phyloP scores from a whole-genome alignment of 192 early-diverging fungal genomes.

The Linnemannia exigua region DNA sequence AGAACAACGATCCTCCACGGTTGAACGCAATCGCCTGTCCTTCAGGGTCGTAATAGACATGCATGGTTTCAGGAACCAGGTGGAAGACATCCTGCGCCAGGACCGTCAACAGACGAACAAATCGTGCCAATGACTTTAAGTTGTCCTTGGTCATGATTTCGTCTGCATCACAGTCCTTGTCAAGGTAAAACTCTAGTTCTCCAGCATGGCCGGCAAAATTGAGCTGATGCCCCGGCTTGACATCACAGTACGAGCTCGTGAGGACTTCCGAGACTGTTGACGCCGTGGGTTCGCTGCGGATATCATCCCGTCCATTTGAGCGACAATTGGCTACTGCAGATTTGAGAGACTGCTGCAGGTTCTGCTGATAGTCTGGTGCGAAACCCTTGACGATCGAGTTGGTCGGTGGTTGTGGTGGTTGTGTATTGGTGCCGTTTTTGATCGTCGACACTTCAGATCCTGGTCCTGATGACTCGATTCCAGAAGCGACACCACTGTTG shows the following conservation, averaged over 20 bases:
- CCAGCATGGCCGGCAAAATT: constrained; percentile 56
- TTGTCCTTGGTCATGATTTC: constrained; percentile 57
- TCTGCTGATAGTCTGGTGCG: constrained; percentile 43
- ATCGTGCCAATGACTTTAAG: constrained; percentile 46
- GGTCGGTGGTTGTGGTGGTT: constrained; percentile 16
- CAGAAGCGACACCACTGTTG: constrained; percentile 11
- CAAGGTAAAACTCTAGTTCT: constrained; percentile 55
- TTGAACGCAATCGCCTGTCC: constrained; percentile 88
- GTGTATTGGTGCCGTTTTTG: neutral
- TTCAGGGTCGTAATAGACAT: constrained; percentile 82
- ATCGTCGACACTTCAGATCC: neutral
- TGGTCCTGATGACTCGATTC: constrained; percentile 18
- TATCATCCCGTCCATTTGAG: constrained; percentile 45
- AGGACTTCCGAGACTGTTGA: constrained; percentile 41
- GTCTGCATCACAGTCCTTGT: constrained; percentile 55
- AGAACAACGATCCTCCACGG: constrained; percentile 79
- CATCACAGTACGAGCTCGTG: constrained; percentile 65
- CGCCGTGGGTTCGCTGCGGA: constrained; percentile 31
- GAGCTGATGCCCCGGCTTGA: constrained; percentile 63
- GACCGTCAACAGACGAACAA: constrained; percentile 58
- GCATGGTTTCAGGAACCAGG: constrained; percentile 67
- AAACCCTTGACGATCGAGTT: constrained; percentile 42
- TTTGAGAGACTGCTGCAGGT: constrained; percentile 40
- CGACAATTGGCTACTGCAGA: constrained; percentile 43
- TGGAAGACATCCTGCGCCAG: constrained; percentile 73